Percentiles rank a stretch among this genome's conserved stretches.
Conservation (phyloP, 352 stramenopile species). For the Phytophthora meadii region DNA sequence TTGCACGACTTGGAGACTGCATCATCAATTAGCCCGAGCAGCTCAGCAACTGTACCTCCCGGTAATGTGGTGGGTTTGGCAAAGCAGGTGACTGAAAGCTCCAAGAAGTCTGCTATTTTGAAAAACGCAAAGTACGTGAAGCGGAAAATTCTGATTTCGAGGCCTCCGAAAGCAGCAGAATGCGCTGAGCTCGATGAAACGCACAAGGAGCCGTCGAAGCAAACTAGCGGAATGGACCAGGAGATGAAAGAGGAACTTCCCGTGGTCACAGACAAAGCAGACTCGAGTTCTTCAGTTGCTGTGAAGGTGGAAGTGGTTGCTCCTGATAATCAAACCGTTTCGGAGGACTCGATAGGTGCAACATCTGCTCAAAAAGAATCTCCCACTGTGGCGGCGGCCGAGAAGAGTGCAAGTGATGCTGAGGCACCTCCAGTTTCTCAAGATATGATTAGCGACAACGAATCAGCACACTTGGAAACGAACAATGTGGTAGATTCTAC, state of each 20-base stretch:
- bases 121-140: slow-evolving; percentile 60
- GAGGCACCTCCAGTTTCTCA: slow-evolving; percentile 2
- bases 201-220: not conserved
- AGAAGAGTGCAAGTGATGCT: not conserved
- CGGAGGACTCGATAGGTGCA: slow-evolving; percentile 1
- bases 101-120: slow-evolving; percentile 14
- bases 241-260: slow-evolving; percentile 29
- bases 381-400: not conserved
- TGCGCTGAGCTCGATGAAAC: not conserved
- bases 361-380: slow-evolving; percentile 9
- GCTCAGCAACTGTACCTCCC: not conserved
- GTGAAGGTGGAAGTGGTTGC: slow-evolving; percentile 30
- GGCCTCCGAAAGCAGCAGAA: slow-evolving; percentile 2
- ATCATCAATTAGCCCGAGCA: slow-evolving; percentile 1
- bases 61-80: slow-evolving; percentile 1
- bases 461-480: slow-evolving; percentile 5
- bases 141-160: slow-evolving; percentile 48
- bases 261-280: not conserved
- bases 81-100: slow-evolving; percentile 1
- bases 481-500: not conserved
- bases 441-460: slow-evolving; percentile 5
- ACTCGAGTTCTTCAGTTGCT: not conserved
- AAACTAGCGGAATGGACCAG: slow-evolving; percentile 18
- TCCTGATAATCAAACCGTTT: slow-evolving; percentile 4
- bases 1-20: slow-evolving; percentile 45